These are phyloP conservation scores for Stylonectria norvegica DNA, from an alignment of 2,329 filamentous ascomycete species.

Conservation along the genomic window DNA sequence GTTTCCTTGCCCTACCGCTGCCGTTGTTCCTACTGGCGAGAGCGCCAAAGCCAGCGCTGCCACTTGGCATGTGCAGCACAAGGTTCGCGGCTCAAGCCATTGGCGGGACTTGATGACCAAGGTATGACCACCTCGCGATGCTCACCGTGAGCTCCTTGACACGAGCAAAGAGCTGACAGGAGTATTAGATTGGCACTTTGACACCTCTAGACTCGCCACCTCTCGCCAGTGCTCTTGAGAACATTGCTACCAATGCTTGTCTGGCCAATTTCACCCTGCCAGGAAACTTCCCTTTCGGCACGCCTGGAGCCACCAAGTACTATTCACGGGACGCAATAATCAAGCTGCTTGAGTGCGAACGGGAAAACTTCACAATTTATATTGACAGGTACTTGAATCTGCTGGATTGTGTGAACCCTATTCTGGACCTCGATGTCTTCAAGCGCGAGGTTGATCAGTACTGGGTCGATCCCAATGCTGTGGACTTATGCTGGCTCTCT, in stretches of 20 bases:
- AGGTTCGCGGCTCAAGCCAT: conserved; percentile 34
- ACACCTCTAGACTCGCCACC: conserved; percentile 25
- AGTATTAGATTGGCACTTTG: conserved; percentile 26
- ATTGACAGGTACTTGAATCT: conserved; percentile 30
- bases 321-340: conserved; percentile 30
- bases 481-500: conserved; percentile 32
- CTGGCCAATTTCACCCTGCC: conserved; percentile 35
- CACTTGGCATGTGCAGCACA: conserved; percentile 34
- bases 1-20: conserved; percentile 30
- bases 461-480: conserved; percentile 29
- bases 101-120: conserved; percentile 37
- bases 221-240: conserved; percentile 29
- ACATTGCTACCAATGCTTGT: conserved; percentile 34
- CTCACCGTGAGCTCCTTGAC: not conserved
- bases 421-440: conserved; percentile 32
- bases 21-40: conserved; percentile 14
- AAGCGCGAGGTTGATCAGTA: conserved; percentile 30
- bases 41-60: conserved; percentile 29
- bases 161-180: not conserved
- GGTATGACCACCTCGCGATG: conserved; percentile 18
- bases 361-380: conserved; percentile 24
- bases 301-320: conserved; percentile 33
- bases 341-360: conserved; percentile 29
- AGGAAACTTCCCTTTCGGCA: conserved; percentile 38
- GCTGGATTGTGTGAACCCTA: conserved; percentile 34